phyloP scores from a whole-genome alignment of 139 green algal species.

The Volvox reticuliferus region DNA sequence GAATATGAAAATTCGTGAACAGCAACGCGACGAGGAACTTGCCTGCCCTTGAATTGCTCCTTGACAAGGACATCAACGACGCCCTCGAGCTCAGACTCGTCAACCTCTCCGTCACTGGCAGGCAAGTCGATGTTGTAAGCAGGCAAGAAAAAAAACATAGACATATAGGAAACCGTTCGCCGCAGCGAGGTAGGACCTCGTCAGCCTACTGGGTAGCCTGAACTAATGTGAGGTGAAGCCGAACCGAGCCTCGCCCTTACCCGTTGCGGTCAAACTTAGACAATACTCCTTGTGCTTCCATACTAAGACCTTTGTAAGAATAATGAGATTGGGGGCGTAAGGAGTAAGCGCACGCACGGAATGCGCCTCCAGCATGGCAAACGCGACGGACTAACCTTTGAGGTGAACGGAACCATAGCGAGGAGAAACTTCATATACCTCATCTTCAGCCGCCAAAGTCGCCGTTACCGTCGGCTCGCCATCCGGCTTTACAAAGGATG shows the following conservation, averaged over 20 bases:
- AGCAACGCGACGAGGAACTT: background rate
- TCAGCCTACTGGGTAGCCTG: background rate
- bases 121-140: background rate
- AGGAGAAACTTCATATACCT: background rate
- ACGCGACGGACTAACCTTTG: constrained; percentile 1
- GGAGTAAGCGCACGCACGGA: background rate
- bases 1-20: no score
- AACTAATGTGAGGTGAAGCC: background rate
- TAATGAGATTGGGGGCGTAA: background rate
- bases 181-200: background rate
- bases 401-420: constrained; percentile 5
- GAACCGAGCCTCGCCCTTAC: background rate
- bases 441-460: background rate
- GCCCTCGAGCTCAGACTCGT: constrained; percentile 9
- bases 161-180: no score
- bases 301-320: background rate
- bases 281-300: background rate
- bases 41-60: constrained; percentile 5
- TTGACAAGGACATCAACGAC: constrained; percentile 31
- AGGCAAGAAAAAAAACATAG: background rate
- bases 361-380: constrained; percentile 1
- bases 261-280: constrained; percentile 29
- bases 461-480: background rate
- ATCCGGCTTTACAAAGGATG: background rate
- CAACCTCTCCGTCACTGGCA: constrained; percentile 6